Evolutionary conservation across 2,329 filamentous ascomycete species (phyloP), one percentile per base, ranked within the genome.

Genomic region (Stromatinia cepivora): DNA sequence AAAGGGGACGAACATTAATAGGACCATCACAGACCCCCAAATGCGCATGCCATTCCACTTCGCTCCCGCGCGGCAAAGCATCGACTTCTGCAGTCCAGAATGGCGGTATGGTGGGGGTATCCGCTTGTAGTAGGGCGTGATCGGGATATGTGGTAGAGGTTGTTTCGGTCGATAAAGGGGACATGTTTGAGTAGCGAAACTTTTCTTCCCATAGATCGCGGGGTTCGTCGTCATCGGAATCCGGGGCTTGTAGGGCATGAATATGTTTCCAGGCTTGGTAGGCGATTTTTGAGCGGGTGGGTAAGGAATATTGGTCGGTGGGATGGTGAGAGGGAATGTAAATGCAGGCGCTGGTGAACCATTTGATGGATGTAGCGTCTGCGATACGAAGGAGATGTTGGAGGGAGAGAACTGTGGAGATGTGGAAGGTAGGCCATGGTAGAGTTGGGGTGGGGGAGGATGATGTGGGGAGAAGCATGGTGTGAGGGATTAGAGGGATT

Each of bases 381-480:
- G 89, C 94, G 66, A 99, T 90, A 52, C 94, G 88, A 88, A 90
- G 94, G 34, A 98, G 86, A 79, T 98, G 94, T 79, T 99, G 95
- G 17, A 98, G 83, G 1, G 93, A 87, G 6, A 99, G 84, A 0
- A 87, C 82, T 8, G 90, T 83, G 77, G 94, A 89, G 42, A 87
- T 79, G 45, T 79, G 77, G 72, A 88, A 86, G 48, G 57, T 62
- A 15, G 22, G 45, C 28, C 52, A 63, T 31, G 50, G 15, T 46
- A n/a, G 25, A 9, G 42, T 25, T 20, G 39, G n/a, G 11, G 7
- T 4, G 5, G 15, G 31, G n/a, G 28, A 13, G n/a, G 42, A 68
- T 36, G 69, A 15, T 3, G 34, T 28, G 39, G 86, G 84, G 2
- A 92, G 79, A 3, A 80, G 76, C 94, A 98, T 98, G 5, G 86